Evolutionary conservation across 169 alveolate genomes (phyloP).

Genomic region (Plasmodium gaboni): DNA sequence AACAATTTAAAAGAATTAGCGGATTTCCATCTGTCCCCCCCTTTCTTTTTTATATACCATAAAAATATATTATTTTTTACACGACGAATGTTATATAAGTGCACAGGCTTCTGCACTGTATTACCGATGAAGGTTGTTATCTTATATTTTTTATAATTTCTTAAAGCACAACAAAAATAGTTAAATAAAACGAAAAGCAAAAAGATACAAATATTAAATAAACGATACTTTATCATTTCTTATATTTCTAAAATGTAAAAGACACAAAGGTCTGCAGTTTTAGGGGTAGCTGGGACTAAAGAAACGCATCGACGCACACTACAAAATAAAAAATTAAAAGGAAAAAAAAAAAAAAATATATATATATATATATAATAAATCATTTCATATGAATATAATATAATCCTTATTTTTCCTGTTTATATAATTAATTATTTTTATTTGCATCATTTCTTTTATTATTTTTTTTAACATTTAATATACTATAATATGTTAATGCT

Average conservation of each 20-base stretch:
- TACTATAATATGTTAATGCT: too few species aligned
- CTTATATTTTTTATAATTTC: conserved; percentile 28
- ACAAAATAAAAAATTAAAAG: too few species aligned
- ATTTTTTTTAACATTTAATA: too few species aligned
- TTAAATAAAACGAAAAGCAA: conserved; percentile 11
- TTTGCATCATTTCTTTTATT: too few species aligned
- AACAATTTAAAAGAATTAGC: neutral
- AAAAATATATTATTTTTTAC: neutral
- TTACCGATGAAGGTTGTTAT: conserved; percentile 22
- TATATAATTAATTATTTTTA: too few species aligned
- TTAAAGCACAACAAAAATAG: conserved; percentile 17
- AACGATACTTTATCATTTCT: conserved; percentile 28
- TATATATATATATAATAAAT: too few species aligned
- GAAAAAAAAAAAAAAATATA: too few species aligned
- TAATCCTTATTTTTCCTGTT: too few species aligned
- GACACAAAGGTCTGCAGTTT: conserved; percentile 3
- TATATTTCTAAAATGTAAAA: neutral
- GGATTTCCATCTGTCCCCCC: neutral
- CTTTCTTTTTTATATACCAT: neutral
- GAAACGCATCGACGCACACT: too few species aligned
- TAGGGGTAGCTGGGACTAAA: neutral
- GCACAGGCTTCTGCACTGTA: neutral
- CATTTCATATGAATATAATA: too few species aligned
- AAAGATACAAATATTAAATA: conserved; percentile 4
- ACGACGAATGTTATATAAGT: neutral